Base-by-base conservation (phyloP, 345 rosid genomes). In the Corymbia maculata region DNA sequence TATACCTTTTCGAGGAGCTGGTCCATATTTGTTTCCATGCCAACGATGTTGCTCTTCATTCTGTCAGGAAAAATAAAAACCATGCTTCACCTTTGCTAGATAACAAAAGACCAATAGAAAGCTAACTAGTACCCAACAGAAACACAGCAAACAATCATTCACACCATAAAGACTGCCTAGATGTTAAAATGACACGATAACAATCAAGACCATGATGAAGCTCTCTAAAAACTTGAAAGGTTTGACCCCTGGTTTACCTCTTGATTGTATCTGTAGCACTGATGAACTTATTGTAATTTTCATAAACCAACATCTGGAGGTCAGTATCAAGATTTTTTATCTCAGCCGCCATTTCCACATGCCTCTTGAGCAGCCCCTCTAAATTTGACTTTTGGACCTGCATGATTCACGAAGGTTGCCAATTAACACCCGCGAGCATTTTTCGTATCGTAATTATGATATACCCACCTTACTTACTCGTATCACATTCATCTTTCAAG, bases 251-350 rank as follows among this genome's bases (percentile, higher is more conserved):
- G 49, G 49, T 75, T 75, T 92, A 97, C 99, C 99, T 94, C 93
- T 94, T 97, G 91, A 98, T 98, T 19, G 99, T 93, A 93, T 98
- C 99, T 22, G 99, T 98, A 85, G 99, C 99, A 88, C 99, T 96
- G 90, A 97, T 96, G 90, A 98, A 98, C 93, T 98, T 96, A 91
- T 94, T 98, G 93, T 98, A 98, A 87, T 98, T 98, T 90, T 98
- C 99, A 90, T 97, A 98, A 16, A 97, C 98, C 51, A 98, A 87
- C 99, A 97, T 98, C 92, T 98, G 99, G 93, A 98, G 93, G 92
- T 98, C 99, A 28, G 99, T 97, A 82, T 98, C 99, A 15, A 98
- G 96, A 93, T 98, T 98, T 90, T 98, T 98, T 36, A 98, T 97
- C 95, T 98, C 98, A 1, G 99, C 97, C 30, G 99, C 99, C 99